Base-by-base conservation (phyloP, 139 green algal genomes). In the Chlorella sp. region DNA sequence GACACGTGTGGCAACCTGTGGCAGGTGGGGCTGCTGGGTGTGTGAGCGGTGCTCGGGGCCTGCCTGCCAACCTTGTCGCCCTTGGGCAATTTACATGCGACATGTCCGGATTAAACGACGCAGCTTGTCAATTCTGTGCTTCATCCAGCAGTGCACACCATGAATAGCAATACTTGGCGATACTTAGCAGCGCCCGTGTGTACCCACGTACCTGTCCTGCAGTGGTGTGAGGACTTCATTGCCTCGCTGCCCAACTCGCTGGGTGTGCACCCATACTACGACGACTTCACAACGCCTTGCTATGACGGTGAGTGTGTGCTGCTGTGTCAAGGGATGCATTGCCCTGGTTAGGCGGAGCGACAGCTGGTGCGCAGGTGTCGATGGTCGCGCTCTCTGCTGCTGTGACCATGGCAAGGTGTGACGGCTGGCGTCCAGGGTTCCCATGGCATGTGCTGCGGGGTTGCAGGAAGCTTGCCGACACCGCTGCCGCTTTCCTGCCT, bases 241-340 rank as follows among this genome's bases (percentile, higher is more conserved):
- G 90, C 95, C 16, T 95, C 93, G 26, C 93, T 96, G 84, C 91
- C 93, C 15, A 91, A 91, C 77, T 85, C 80, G 15, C 83, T 80
- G 26, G 91, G 89, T n/a, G 88, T 92, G 81, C 94, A 96, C 91
- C 93, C 92, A n/a, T 95, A 91, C 89, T 97, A 97, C 60, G 95
- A 97, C 90, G 96, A 97, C 90, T 97, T 97, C 92, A 93, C 88
- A 39, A 86, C 90, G 32, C 95, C 95, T 34, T 97, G 95, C 93
- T 97, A 96, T 88, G 95, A 89, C 22, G 85, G 81, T 71, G 57
- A 57, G 81, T 1, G 30, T 22, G 14, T 12, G 39, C 11, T 3
- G 36, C 36, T 0, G 68, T 2, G 24, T 30, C 64, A 73, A 73
- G 24, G n/a, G n/a, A n/a, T n/a, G n/a, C n/a, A n/a, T 73, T 16